Evolutionary conservation across 2,329 filamentous ascomycete genomes (phyloP), one percentile per base, ranked within the genome.

Genomic region (Fusarium nanum): DNA sequence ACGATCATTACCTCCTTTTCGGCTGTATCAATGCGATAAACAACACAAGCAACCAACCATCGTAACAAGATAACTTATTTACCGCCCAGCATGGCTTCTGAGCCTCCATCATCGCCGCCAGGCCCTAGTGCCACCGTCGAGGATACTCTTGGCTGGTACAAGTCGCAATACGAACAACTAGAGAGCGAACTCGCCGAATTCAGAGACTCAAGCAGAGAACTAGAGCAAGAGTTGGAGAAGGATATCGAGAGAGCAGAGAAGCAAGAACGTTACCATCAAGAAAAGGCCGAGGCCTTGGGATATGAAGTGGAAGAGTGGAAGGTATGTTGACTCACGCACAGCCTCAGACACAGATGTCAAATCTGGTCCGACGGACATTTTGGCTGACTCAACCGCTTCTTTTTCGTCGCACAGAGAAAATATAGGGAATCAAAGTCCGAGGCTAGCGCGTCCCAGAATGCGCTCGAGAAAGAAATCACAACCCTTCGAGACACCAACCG

Each of bases 231-330:
- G 81, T 85, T 99, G 56, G 96, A 99, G 81, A 97, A 94, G 84
- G 96, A 99, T 79, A 91, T 99, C 60, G 95, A 98, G 76, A 92
- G 93, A 46, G 94, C 94, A 46, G 96, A 99, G 85, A 97, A 97
- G 84, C 89, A 94, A 75, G 95, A 98, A 83, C 88, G 94, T 69
- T 85, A 90, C 70, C 82, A 98, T 74, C 91, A 94, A 79, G 92
- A 97, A 80, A 97, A 95, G 83, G 92, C 93, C 1, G 95, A 98
- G 80, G 87, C 86, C 40, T 81, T 97, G 68, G 89, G 87, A 52
- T 99, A 93, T 77, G 94, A 98, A 80, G 94, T 96, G 1, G 94
- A 98, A 62, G 96, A 99, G 82, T 99, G 96, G 96, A 98, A 98
- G 90, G 94, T 95, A 84, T 80, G 88, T 74, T 46, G 46, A 53